Base-by-base conservation (phyloP, 2,329 filamentous ascomycete species). In the Pestalotiopsis sp. region DNA sequence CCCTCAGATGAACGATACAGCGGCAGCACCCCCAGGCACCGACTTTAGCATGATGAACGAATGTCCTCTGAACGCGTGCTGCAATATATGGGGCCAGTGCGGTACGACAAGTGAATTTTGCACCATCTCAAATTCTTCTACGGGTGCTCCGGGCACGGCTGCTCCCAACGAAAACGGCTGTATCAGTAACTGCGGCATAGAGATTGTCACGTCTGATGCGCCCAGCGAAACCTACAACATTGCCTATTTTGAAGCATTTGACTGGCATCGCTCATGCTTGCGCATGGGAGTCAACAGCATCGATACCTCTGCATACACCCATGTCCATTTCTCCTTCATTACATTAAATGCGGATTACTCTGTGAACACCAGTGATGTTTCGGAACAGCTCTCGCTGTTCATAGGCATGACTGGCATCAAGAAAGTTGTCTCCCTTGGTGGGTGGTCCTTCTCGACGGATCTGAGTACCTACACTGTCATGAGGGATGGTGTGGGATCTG, bases 371-470 rank as follows among this genome's bases (percentile, higher is more conserved):
- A n/a, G n/a, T n/a, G n/a, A n/a, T n/a, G n/a, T n/a, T n/a, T n/a
- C n/a, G n/a, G n/a, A n/a, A n/a, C n/a, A n/a, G n/a, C 14, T 13
- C 9, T 4, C 58, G 36, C 6, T 45, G 25, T 81, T 82, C 66
- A 73, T 71, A 39, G 66, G 68, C 0, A 52, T 78, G 20, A 69
- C 41, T 2, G 72, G 73, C 13, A 23, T 76, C 56, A 81, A 83
- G 67, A 73, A 71, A 9, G 81, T 84, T 49, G 38, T 84, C 2
- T 79, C 80, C 0, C 78, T 85, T 68, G 83, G 83, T 20, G 83
- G 83, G 14, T 85, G 83, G 83, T 74, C 67, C 0, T 82, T 81
- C 69, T 81, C 76, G 0, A 84, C 82, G 0, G 72, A 76, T 13
- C 72, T 75, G 0, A 70, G 27, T 13, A 81, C 79, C 0, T 82